These are phyloP conservation scores for Pythium volutum DNA, from an alignment of 352 stramenopile genomes.

Conservation along the genomic window DNA sequence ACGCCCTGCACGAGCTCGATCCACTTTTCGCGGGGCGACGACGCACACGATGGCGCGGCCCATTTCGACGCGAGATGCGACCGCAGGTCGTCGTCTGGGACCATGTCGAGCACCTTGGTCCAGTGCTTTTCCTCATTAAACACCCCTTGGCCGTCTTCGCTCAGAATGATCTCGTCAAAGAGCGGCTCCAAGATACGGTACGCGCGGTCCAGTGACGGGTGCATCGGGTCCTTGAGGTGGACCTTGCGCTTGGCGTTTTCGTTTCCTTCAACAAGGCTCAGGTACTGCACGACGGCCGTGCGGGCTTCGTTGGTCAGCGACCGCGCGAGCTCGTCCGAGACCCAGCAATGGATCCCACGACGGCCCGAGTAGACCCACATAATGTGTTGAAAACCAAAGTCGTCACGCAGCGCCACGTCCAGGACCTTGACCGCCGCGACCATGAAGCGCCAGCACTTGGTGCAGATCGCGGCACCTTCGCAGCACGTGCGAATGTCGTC, in stretches of 20 bases:
- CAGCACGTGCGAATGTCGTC: conserved; percentile 98
- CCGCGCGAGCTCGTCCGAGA: conserved; percentile 94
- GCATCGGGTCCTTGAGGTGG: conserved; percentile 89
- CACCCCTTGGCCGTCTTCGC: conserved; percentile 90
- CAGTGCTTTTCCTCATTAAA: conserved; percentile 88
- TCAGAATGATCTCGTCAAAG: conserved; percentile 91
- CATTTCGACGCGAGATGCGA: conserved; percentile 60
- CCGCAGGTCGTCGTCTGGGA: conserved; percentile 89
- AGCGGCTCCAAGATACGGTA: conserved; percentile 94
- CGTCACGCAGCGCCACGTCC: conserved; percentile 87
- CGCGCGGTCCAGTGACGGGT: conserved; percentile 94
- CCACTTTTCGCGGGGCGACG: conserved; percentile 89
- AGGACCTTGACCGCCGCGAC: conserved; percentile 95
- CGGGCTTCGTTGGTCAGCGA: conserved; percentile 95
- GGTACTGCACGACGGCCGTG: conserved; percentile 95
- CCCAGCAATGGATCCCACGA: conserved; percentile 99
- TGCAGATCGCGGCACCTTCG: conserved; percentile 87
- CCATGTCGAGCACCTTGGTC: conserved; percentile 90
- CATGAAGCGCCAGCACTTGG: conserved; percentile 99
- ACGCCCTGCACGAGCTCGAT: conserved; percentile 68
- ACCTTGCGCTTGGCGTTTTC: conserved; percentile 90
- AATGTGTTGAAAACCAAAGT: conserved; percentile 98
- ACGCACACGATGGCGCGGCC: conserved; percentile 40
- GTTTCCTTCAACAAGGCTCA: conserved; percentile 92
- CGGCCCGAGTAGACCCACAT: conserved; percentile 99